A percentile compares a stretch with the other conserved stretches of the same genome.
These are phyloP conservation scores for Aspergillus cristatus DNA, from an alignment of 495 filamentous ascomycete genomes.

Conservation along the genomic window DNA sequence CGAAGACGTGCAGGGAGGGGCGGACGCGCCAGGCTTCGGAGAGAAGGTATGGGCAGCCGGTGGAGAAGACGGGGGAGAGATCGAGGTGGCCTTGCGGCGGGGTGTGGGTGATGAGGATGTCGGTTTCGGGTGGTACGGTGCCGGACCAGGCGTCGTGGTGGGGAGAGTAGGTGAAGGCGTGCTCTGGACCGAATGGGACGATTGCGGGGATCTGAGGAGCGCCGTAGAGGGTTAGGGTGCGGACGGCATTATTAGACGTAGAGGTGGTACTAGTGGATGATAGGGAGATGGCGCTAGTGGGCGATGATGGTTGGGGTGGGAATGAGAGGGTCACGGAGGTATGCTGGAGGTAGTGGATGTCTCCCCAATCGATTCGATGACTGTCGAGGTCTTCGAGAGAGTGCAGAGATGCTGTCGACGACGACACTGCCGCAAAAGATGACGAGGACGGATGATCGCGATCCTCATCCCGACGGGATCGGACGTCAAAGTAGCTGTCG, in stretches of 20 bases:
- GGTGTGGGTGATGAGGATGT: constrained; percentile 81
- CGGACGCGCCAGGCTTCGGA: constrained; percentile 69
- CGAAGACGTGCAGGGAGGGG: constrained; percentile 78
- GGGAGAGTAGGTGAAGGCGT: constrained; percentile 61
- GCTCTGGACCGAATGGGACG: constrained; percentile 42
- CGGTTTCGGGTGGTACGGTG: constrained; percentile 63
- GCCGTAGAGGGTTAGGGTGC: constrained; percentile 49
- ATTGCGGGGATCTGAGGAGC: constrained; percentile 56
- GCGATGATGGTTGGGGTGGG: constrained; percentile 8
- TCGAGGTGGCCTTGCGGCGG: constrained; percentile 67
- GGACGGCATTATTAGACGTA: constrained; percentile 11
- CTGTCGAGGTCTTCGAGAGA: constrained; percentile 29
- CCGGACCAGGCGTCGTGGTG: constrained; percentile 52
- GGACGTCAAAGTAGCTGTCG: constrained; percentile 68
- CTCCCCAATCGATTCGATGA: constrained; percentile 44
- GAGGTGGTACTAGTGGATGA: constrained; percentile 8
- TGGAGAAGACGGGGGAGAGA: constrained; percentile 40
- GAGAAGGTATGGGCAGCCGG: constrained; percentile 70
- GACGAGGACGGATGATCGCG: constrained; percentile 12
- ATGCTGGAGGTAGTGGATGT: constrained; percentile 58
- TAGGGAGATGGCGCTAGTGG: constrained; percentile 5
- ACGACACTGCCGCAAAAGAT: constrained; percentile 25
- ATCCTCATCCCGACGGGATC: constrained; percentile 36
- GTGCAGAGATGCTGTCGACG: constrained; percentile 32
- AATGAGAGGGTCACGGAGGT: constrained; percentile 43